A percentile compares a stretch with the other conserved stretches of the same genome.
Evolutionary conservation across 1,284 basidiomycete genomes (phyloP).

Genomic region (Baeospora myosura): DNA sequence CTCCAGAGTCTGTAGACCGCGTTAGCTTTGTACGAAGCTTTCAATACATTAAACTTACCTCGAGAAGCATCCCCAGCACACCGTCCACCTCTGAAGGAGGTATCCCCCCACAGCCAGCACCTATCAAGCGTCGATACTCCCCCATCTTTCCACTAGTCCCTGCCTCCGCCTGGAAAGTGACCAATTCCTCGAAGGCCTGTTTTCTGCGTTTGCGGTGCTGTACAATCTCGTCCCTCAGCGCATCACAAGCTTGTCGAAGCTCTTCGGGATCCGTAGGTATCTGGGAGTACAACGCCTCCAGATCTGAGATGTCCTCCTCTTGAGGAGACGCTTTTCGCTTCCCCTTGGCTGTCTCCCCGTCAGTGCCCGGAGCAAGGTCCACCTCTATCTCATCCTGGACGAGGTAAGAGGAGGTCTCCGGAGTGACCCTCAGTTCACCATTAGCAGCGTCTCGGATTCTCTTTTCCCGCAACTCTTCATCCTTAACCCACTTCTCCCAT

Average conservation of each 20-base stretch:
- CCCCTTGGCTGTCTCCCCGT: slow-evolving; percentile 30
- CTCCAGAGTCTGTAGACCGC: slow-evolving; percentile 51
- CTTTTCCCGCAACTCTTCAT: slow-evolving; percentile 74
- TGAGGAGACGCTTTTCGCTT: slow-evolving; percentile 42
- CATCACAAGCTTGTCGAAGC: slow-evolving; percentile 52
- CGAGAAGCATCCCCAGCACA: slow-evolving; percentile 74
- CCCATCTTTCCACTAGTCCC: slow-evolving; percentile 84
- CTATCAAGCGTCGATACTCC: slow-evolving; percentile 81
- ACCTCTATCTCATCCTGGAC: slow-evolving; percentile 33
- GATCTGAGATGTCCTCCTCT: slow-evolving; percentile 57
- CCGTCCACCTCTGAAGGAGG: slow-evolving; percentile 78
- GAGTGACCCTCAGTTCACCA: slow-evolving; percentile 42
- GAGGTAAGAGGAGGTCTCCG: slow-evolving; percentile 33
- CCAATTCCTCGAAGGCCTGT: slow-evolving; percentile 66
- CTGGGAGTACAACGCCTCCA: slow-evolving; percentile 48
- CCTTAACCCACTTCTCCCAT: slow-evolving; percentile 87
- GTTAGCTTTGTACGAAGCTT: slow-evolving; percentile 6
- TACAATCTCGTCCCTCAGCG: slow-evolving; percentile 56
- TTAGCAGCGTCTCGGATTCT: slow-evolving; percentile 49
- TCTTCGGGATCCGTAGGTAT: slow-evolving; percentile 53
- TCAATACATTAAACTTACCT: slow-evolving; percentile 42
- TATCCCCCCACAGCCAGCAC: slow-evolving; percentile 86
- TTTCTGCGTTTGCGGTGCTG: slow-evolving; percentile 62
- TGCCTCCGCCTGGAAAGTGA: slow-evolving; percentile 78
- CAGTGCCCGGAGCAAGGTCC: slow-evolving; percentile 22